These are phyloP conservation scores for Dionaea muscipula DNA, from an alignment of 179 eudicot species.

Conservation along the genomic window DNA sequence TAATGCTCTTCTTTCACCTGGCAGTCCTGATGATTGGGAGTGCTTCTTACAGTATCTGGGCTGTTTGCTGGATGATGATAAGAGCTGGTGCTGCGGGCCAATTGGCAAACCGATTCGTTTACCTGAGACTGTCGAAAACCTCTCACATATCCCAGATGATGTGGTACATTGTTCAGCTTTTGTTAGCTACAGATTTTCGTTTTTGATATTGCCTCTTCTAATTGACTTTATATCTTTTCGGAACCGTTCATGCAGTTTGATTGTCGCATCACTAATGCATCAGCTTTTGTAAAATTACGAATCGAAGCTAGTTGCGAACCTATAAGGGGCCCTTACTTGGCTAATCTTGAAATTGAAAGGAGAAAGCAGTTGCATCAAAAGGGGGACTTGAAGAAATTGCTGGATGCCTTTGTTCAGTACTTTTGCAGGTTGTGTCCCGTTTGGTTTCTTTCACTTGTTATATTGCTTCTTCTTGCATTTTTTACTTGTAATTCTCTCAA, in stretches of 20 bases:
- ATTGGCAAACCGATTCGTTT: slow-evolving; percentile 28
- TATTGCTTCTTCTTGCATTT: not conserved
- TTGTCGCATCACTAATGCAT: slow-evolving; percentile 54
- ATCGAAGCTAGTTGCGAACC: slow-evolving; percentile 34
- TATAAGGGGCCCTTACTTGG: slow-evolving; percentile 71
- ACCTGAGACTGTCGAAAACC: slow-evolving; percentile 28
- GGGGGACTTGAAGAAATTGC: slow-evolving; percentile 51
- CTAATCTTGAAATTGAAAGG: slow-evolving; percentile 74
- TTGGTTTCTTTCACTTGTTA: not conserved
- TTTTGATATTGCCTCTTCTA: not conserved
- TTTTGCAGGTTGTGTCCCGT: slow-evolving; percentile 33
- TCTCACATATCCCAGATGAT: slow-evolving; percentile 34
- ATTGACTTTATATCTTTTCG: not conserved
- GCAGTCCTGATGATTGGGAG: slow-evolving; percentile 97
- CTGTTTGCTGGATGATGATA: slow-evolving; percentile 76
- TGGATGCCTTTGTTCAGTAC: slow-evolving; percentile 49
- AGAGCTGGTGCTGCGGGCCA: slow-evolving; percentile 31
- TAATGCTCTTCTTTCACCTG: slow-evolving; percentile 17
- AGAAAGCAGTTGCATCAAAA: slow-evolving; percentile 54
- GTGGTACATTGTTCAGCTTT: slow-evolving; percentile 4
- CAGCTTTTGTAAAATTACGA: slow-evolving; percentile 50
- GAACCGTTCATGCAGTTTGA: slow-evolving; percentile 50
- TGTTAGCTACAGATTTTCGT: too few relatives aligned
- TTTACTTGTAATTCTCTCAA: too few relatives aligned
- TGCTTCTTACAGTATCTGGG: slow-evolving; percentile 71